A percentile compares a stretch with the other conserved stretches of the same genome.
phyloP scores from a whole-genome alignment of 257 asterid species.

The Solanum habrochaites region DNA sequence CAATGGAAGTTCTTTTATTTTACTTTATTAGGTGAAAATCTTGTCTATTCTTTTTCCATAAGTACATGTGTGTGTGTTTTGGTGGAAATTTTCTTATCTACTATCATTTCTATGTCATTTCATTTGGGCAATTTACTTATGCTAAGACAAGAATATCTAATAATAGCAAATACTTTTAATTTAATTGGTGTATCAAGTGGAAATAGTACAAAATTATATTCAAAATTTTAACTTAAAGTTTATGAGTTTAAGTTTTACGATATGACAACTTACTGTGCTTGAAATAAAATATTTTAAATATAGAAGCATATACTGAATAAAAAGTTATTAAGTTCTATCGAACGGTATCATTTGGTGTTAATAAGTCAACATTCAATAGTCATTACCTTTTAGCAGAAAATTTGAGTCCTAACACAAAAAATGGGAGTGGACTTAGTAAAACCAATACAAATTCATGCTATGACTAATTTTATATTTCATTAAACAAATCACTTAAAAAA shows the following conservation, averaged over 20 bases:
- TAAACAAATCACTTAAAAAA: neutral
- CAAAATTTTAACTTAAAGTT: neutral
- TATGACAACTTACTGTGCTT: neutral
- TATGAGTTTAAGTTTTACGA: neutral
- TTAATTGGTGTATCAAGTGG: neutral
- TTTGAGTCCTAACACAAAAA: neutral
- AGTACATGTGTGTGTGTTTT: neutral
- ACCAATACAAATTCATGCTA: neutral
- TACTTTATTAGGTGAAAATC: slow-evolving; percentile 39
- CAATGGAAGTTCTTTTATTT: slow-evolving; percentile 30
- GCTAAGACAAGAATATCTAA: neutral
- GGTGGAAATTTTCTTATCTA: neutral
- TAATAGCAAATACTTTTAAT: neutral
- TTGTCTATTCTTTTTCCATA: slow-evolving; percentile 12
- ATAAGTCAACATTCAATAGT: neutral
- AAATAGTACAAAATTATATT: neutral
- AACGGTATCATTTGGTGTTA: neutral
- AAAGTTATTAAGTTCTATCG: neutral
- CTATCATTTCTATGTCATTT: neutral
- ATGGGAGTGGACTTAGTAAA: neutral
- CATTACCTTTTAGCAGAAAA: neutral
- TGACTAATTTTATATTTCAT: neutral
- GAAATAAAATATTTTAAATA: neutral
- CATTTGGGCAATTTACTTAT: neutral
- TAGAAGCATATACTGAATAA: fast-evolving